Evolutionary conservation across 495 filamentous ascomycete species (phyloP).

Genomic region (Daldinia caldariorum): DNA sequence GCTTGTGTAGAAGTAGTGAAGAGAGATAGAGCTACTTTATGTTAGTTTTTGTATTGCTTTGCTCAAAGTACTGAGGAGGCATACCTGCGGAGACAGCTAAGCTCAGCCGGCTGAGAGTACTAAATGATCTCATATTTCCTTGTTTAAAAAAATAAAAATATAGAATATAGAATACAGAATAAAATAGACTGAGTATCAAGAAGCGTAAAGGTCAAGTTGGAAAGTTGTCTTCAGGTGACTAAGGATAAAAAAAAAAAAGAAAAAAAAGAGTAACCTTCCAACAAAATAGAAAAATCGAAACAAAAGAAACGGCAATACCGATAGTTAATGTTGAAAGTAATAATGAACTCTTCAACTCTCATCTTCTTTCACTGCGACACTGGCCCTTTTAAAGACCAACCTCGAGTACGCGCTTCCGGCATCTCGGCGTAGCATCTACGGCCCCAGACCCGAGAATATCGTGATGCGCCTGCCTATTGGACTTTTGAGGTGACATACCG

Average conservation of each 20-base stretch:
- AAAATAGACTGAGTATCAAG: not conserved
- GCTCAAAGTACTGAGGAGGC: not conserved
- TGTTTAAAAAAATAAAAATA: not conserved
- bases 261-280: constrained; percentile 12
- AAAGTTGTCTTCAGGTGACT: not conserved
- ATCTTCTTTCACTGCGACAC: constrained; percentile 13
- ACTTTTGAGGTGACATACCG: constrained; percentile 6
- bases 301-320: constrained; percentile 10
- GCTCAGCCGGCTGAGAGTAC: constrained; percentile 35
- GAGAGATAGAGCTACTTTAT: constrained; percentile 22
- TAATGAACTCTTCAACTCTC: not conserved
- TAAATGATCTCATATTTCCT: constrained; percentile 32
- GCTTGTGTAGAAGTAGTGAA: constrained; percentile 26
- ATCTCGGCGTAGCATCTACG: not conserved
- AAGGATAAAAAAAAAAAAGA: constrained; percentile 25
- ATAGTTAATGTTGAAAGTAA: not conserved
- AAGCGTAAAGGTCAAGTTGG: not conserved
- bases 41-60: constrained; percentile 7
- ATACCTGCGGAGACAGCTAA: constrained; percentile 33
- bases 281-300: constrained; percentile 29
- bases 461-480: constrained; percentile 30
- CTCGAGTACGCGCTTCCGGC: not conserved
- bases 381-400: not conserved
- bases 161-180: too few relatives aligned
- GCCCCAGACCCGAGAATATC: constrained; percentile 7